phyloP scores from a whole-genome alignment of 2,329 filamentous ascomycete species.

The Fusarium virguliforme region DNA sequence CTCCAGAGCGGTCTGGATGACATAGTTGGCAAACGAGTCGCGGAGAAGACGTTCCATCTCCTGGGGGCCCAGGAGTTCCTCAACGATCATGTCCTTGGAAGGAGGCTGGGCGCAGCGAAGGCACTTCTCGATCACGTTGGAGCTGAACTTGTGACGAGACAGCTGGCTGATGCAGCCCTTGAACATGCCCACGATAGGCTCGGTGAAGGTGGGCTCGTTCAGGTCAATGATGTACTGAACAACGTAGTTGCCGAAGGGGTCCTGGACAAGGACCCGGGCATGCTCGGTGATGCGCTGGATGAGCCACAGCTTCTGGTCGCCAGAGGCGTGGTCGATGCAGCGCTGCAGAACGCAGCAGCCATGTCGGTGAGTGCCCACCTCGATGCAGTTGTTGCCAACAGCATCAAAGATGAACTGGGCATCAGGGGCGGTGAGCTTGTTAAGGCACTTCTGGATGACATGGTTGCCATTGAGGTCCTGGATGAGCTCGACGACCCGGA shows the following conservation, averaged over 20 bases:
- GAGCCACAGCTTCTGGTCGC: slow-evolving; percentile 88
- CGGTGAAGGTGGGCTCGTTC: slow-evolving; percentile 88
- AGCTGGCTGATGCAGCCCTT: slow-evolving; percentile 77
- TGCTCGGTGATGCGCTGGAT: slow-evolving; percentile 90
- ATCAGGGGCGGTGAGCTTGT: slow-evolving; percentile 87
- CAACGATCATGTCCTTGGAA: slow-evolving; percentile 85
- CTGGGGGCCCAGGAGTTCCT: slow-evolving; percentile 80
- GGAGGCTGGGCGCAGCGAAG: slow-evolving; percentile 84
- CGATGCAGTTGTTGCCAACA: slow-evolving; percentile 87
- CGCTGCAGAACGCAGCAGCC: slow-evolving; percentile 98
- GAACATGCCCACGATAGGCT: slow-evolving; percentile 89
- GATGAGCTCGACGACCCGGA: slow-evolving; percentile 92
- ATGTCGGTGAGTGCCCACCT: slow-evolving; percentile 96
- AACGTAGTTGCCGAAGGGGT: slow-evolving; percentile 98
- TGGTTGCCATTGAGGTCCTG: slow-evolving; percentile 99
- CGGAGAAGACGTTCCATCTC: slow-evolving; percentile 92
- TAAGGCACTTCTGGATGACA: slow-evolving; percentile 98
- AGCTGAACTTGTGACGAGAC: slow-evolving; percentile 99
- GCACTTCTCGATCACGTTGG: slow-evolving; percentile 98
- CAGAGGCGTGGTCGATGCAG: slow-evolving; percentile 97
- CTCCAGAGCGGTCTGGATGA: slow-evolving; percentile 95
- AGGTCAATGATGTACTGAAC: slow-evolving; percentile 99
- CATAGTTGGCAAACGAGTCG: slow-evolving; percentile 97
- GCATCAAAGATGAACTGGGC: slow-evolving; percentile 98
- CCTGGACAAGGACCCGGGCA: slow-evolving; percentile 91